Evolutionary conservation across 2,329 filamentous ascomycete species (phyloP), one percentile per base, ranked within the genome.

Genomic region (Trichoderma brevicompactum): DNA sequence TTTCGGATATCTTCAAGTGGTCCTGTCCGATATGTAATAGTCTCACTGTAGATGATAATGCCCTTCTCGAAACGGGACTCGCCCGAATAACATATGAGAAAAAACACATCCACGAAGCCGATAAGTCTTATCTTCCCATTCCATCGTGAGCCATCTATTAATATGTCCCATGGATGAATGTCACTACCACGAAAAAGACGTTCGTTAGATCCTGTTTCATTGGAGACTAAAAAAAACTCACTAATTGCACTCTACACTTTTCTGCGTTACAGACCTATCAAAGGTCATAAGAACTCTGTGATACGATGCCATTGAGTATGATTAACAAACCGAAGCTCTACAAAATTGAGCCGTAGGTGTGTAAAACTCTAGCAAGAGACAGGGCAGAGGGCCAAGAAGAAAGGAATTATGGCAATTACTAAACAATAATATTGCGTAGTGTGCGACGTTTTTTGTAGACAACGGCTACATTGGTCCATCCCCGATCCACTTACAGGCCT

Each of bases 51-150:
- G 28, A 67, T 66, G 15, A 67, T 64, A 13, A 67, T 58, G 12
- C 66, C 66, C 9, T 67, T 44, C 28, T 67, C 66, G 32, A 67
- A 67, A 13, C 66, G 55, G 28, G 64, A 67, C 53, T 67, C 66
- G 7, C 64, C 63, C 7, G 66, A 67, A 41, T 67, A 67, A 23
- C 64, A 66, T 23, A 67, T 67, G 2, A 67, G 56, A 41, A 68
- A 61, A 52, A 68, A 68, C 2, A 53, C 61, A 34, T 68, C 67
- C 5, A 66, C 54, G 17, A 36, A 68, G 13, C 53, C 64, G 10
- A 65, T n/a, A 12, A 65, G 40, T 48, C 56, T 48, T 1, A 64
- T 56, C 61, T 64, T 64, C 9, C 61, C 61, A 12, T 34, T 36
- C 61, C 61, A 64, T 15, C 61, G 50, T 23, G 36, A 13, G 2